These are phyloP conservation scores for Ophiosphaerella korrae DNA, from an alignment of 2,329 filamentous ascomycete species.

Conservation along the genomic window DNA sequence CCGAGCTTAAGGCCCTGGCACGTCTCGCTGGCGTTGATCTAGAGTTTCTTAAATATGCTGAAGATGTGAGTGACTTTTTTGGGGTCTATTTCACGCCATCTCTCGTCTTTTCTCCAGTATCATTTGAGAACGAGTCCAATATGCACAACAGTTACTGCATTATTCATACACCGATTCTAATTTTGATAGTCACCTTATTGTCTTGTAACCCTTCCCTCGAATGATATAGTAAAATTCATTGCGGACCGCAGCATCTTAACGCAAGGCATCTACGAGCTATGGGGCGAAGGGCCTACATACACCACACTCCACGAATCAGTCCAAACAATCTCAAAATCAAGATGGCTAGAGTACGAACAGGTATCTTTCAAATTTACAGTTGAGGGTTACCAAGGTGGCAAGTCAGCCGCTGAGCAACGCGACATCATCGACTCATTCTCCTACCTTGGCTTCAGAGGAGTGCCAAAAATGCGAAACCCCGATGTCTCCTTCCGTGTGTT, in stretches of 20 bases:
- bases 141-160: neutral
- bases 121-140: neutral
- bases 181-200: slow-evolving; percentile 80
- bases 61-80: slow-evolving; percentile 64
- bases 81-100: neutral
- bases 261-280: slow-evolving; percentile 85
- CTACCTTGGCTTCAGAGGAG: slow-evolving; percentile 78
- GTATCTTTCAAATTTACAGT: slow-evolving; percentile 82
- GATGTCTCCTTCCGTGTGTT: slow-evolving; percentile 79
- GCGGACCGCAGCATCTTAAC: slow-evolving; percentile 79
- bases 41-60: slow-evolving; percentile 74
- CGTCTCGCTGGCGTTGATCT: slow-evolving; percentile 69
- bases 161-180: slow-evolving; percentile 9
- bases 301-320: slow-evolving; percentile 71
- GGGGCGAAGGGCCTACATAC: slow-evolving; percentile 75
- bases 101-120: neutral
- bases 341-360: slow-evolving; percentile 70
- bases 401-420: slow-evolving; percentile 66
- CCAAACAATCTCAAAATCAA: slow-evolving; percentile 60
- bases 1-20: slow-evolving; percentile 83
- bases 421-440: slow-evolving; percentile 80
- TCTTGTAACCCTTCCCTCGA: slow-evolving; percentile 68
- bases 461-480: slow-evolving; percentile 71
- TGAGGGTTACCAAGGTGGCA: slow-evolving; percentile 80
- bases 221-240: slow-evolving; percentile 68